Evolutionary conservation across 148 eudicot species (phyloP).

Genomic region (Pharnaceum exiguum): DNA sequence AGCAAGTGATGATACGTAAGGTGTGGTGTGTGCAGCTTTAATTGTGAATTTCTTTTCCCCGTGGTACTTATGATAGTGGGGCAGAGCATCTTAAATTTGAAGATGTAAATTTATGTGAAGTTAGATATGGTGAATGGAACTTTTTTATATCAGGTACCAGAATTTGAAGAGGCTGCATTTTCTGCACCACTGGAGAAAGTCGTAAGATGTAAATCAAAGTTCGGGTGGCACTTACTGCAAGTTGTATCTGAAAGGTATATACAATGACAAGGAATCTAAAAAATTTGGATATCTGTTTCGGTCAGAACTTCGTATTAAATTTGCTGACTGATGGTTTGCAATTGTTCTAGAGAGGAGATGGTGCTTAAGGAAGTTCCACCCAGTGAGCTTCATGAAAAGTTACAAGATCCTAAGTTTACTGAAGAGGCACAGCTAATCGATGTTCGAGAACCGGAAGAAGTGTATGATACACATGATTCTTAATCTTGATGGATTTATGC

Average conservation of each 20-base stretch:
- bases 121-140: too few relatives aligned
- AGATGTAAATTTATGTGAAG: conserved; percentile 1
- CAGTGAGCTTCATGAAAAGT: conserved; percentile 56
- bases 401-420: conserved; percentile 63
- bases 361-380: conserved; percentile 66
- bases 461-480: conserved; percentile 41
- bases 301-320: conserved; percentile 2
- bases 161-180: conserved; percentile 97
- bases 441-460: conserved; percentile 95
- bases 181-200: conserved; percentile 66
- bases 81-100: background rate
- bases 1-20: background rate
- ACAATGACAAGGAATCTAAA: background rate
- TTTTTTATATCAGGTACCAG: conserved; percentile 55
- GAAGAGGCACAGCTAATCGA: conserved; percentile 86
- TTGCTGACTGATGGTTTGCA: conserved; percentile 6
- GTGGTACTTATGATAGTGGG: background rate
- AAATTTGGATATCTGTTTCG: background rate
- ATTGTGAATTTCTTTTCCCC: background rate
- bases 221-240: conserved; percentile 95
- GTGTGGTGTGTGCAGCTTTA: background rate
- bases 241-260: conserved; percentile 91
- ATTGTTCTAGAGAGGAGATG: conserved; percentile 51
- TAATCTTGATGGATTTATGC: background rate
- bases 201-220: conserved; percentile 78